Percentiles rank a stretch among this genome's conserved stretches.
Conservation (phyloP, 2,329 filamentous ascomycete genomes). For the Trichoderma asperellum region DNA sequence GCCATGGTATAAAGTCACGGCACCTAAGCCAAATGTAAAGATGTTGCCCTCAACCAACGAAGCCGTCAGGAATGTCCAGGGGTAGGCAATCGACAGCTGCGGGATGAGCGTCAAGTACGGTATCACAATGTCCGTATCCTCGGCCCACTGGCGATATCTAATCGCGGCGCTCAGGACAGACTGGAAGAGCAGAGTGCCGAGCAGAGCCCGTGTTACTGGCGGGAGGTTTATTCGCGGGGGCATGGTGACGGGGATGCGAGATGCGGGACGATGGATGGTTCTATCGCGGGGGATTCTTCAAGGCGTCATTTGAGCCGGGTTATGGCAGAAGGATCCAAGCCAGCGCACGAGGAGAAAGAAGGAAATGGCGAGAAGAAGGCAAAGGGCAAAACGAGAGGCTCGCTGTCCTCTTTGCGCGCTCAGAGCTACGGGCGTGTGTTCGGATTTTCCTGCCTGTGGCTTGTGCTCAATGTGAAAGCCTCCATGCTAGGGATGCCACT, state of each 20-base stretch:
- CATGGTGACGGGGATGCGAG: slow-evolving; percentile 55
- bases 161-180: slow-evolving; percentile 82
- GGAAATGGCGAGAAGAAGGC: not conserved
- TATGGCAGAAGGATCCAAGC: not conserved
- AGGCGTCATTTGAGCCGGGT: slow-evolving; percentile 23
- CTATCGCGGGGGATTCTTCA: slow-evolving; percentile 13
- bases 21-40: slow-evolving; percentile 79
- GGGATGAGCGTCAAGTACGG: slow-evolving; percentile 90
- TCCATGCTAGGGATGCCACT: slow-evolving; percentile 23
- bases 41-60: slow-evolving; percentile 93
- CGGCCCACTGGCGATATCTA: slow-evolving; percentile 70
- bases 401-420: slow-evolving; percentile 9
- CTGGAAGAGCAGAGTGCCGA: slow-evolving; percentile 74
- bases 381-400: not conserved
- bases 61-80: slow-evolving; percentile 88
- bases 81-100: slow-evolving; percentile 80
- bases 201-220: slow-evolving; percentile 81
- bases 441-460: not conserved
- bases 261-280: slow-evolving; percentile 16
- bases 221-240: slow-evolving; percentile 87
- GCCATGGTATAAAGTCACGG: slow-evolving; percentile 82
- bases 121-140: slow-evolving; percentile 68
- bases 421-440: not conserved
- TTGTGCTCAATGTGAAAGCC: slow-evolving; percentile 11
- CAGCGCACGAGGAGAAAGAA: not conserved